These are phyloP conservation scores for Prunus persica DNA, from an alignment of 306 rosid species.

Conservation along the genomic window DNA sequence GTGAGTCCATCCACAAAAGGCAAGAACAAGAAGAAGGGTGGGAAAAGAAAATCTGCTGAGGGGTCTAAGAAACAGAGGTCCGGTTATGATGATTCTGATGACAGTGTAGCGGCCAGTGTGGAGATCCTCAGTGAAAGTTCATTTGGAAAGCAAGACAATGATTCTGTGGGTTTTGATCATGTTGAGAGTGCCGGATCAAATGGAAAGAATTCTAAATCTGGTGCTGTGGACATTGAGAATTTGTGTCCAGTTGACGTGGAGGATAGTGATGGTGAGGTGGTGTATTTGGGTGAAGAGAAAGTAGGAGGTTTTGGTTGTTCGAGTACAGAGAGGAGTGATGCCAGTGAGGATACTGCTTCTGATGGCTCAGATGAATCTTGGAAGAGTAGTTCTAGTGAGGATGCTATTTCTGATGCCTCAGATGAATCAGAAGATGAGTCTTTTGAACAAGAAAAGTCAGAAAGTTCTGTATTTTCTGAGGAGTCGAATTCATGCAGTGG, in stretches of 20 bases:
- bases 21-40: not conserved
- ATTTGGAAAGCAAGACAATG: not conserved
- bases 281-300: slow-evolving; percentile 3
- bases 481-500: not conserved
- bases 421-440: not conserved
- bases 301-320: not conserved
- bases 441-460: not conserved
- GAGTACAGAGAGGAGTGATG: not conserved
- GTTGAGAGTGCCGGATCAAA: not conserved
- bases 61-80: not conserved
- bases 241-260: not conserved
- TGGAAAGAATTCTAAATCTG: not conserved
- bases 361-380: not conserved
- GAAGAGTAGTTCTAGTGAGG: slow-evolving; percentile 6
- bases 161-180: not conserved
- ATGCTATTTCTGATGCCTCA: not conserved
- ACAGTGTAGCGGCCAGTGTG: not conserved
- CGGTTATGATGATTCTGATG: not conserved
- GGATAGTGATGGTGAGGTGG: slow-evolving; percentile 12
- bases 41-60: not conserved
- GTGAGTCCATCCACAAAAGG: not conserved
- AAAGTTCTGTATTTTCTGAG: not conserved
- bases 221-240: not conserved
- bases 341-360: not conserved
- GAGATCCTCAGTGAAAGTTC: not conserved